Evolutionary conservation across 306 rosid species (phyloP).

Genomic region (Prunus padus): DNA sequence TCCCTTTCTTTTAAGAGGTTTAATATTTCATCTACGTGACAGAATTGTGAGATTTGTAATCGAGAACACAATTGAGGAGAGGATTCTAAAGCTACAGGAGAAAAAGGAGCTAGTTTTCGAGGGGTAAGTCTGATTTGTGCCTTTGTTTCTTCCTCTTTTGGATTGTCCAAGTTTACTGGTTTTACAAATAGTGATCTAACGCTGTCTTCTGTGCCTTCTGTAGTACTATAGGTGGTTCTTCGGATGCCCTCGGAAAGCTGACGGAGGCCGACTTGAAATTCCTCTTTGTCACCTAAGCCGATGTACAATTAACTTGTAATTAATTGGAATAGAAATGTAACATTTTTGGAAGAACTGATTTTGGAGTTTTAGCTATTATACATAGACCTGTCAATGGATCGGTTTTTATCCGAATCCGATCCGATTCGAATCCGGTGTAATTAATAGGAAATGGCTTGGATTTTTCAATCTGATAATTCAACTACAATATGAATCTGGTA

Average conservation of each 20-base stretch:
- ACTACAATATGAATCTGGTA: no score
- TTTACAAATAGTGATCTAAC: neutral
- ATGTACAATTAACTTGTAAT: neutral
- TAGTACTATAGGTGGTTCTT: constrained; percentile 78
- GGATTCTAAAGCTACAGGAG: constrained; percentile 87
- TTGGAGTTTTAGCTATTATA: neutral
- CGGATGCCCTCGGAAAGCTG: constrained; percentile 76
- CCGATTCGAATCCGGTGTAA: no score
- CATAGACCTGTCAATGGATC: no score
- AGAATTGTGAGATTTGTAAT: constrained; percentile 84
- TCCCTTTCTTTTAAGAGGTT: constrained; percentile 3
- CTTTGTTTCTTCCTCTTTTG: neutral
- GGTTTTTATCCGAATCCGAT: no score
- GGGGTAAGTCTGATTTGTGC: constrained; percentile 54
- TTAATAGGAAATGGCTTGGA: no score
- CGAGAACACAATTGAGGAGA: constrained; percentile 90
- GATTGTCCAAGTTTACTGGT: neutral
- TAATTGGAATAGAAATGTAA: neutral
- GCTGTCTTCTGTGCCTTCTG: neutral
- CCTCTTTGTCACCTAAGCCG: constrained; percentile 49
- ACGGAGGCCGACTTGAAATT: constrained; percentile 65
- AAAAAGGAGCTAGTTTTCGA: constrained; percentile 89
- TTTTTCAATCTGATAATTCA: no score
- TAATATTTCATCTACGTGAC: constrained; percentile 14
- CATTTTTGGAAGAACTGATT: neutral